Evolutionary conservation across 139 green algal genomes (phyloP), one percentile per base, ranked within the genome.

Genomic region (Penium margaritaceum): DNA sequence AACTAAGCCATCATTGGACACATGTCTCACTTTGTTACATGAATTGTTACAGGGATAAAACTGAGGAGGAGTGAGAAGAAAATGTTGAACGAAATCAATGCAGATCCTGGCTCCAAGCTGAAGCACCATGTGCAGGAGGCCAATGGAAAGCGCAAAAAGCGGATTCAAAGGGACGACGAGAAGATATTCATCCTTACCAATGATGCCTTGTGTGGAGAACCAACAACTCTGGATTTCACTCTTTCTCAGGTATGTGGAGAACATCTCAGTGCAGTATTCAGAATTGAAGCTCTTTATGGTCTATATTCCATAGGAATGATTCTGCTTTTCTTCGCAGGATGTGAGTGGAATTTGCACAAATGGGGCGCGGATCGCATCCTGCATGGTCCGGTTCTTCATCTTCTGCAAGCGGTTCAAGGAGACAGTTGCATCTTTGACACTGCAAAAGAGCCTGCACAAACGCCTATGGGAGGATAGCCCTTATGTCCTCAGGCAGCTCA

Each of bases 151-250:
- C 14, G 17, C 12, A 77, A 77, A 33, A 77, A 38, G 21, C 19
- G 36, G 43, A 44, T 81, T 35, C 66, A 76, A 44, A 54, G 30
- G 24, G 74, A 54, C 33, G 17, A 30, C 29, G 74, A 81, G 32
- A 81, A 81, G 74, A 68, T 81, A 39, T 77, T 81, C 29, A 43
- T 81, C 19, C 67, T 81, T 9, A 66, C 65, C 44, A 81, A 81
- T 74, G 74, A 81, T 58, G 55, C 29, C 15, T 33, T 81, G 32
- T 79, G 35, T 63, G 65, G 67, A 9, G 67, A 81, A 21, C 66
- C 74, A 53, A 35, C 66, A 19, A 55, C 7, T 30, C 74, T 81
- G 54, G 74, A 81, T 43, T 81, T 81, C 66, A 65, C 70, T n/a
- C 67, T 78, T 36, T 57, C 70, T 24, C 70, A 78, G 70, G 70